Conservation (phyloP, 768 basidiomycete species). For the Leccinum imitatum region DNA sequence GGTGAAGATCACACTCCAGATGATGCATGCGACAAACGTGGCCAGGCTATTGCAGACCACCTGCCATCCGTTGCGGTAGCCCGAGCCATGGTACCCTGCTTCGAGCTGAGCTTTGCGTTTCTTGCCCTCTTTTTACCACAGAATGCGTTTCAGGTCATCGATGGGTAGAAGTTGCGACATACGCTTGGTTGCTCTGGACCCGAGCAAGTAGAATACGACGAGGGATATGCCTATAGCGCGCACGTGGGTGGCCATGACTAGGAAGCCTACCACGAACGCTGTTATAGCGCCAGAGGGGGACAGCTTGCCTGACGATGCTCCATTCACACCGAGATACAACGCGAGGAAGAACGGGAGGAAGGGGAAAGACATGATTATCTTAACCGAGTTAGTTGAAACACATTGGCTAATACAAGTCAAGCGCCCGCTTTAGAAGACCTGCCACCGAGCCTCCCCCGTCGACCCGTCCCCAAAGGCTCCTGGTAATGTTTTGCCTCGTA, state of each 20-base stretch:
- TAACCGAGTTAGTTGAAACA: neutral
- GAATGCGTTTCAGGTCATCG: neutral
- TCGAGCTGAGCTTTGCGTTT: slow-evolving; percentile 52
- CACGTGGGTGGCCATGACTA: slow-evolving; percentile 66
- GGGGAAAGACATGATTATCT: slow-evolving; percentile 30
- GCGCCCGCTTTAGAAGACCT: neutral
- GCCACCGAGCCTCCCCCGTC: slow-evolving; percentile 25
- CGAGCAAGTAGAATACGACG: slow-evolving; percentile 77
- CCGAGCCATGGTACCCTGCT: slow-evolving; percentile 71
- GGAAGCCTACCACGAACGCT: slow-evolving; percentile 74
- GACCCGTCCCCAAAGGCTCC: slow-evolving; percentile 35
- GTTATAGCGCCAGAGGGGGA: slow-evolving; percentile 74
- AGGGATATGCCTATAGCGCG: slow-evolving; percentile 64
- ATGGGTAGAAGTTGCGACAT: slow-evolving; percentile 23
- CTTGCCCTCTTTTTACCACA: slow-evolving; percentile 56
- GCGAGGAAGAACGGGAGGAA: slow-evolving; percentile 48
- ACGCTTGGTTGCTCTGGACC: slow-evolving; percentile 83
- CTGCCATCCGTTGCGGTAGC: slow-evolving; percentile 77
- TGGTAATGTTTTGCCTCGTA: slow-evolving; percentile 44
- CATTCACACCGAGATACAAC: slow-evolving; percentile 60
- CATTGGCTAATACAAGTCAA: neutral
- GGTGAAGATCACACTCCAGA: slow-evolving; percentile 65
- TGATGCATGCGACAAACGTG: slow-evolving; percentile 54
- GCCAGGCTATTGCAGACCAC: slow-evolving; percentile 79
- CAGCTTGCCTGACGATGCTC: slow-evolving; percentile 70